Evolutionary conservation across 1,284 basidiomycete species (phyloP), one percentile per base, ranked within the genome.

Genomic region (Waitea zeae): DNA sequence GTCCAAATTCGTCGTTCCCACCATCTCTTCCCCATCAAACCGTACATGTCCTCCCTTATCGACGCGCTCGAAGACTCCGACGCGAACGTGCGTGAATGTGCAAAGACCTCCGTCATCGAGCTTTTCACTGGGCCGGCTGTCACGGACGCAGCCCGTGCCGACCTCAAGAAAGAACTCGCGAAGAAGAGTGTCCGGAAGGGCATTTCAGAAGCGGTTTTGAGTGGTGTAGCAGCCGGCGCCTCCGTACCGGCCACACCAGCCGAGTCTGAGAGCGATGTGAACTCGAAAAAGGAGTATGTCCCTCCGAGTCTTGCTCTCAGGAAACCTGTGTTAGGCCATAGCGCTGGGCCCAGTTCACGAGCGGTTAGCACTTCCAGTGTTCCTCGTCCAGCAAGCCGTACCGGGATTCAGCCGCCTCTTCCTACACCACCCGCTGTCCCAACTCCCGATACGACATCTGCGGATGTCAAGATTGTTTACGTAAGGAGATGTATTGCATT

Each of bases 31-130:
- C 87, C 88, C 11, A 67, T 98, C 31, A 72, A 81, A 34, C 71
- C 84, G 2, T 93, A 86, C 53, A 67, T 95, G 19, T 57, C 81
- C 0, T 56, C 67, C 15, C 70, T 98, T 30, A 84, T 97, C 12
- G 82, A 78, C 36, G 61, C 78, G 29, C 64, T 98, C 15, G 84
- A 95, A 56, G 92, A 98, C 53, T 74, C 78, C 1, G 93, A 99
- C 49, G 72, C 79, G 3, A 71, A 72, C 42, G 93, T 98, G 33
- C 76, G 95, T 26, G 82, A 89, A 38, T 79, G 76, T 46, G 81
- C 93, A 1, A 69, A 78, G 34, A 63, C 70, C 45, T 79, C 87
- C 1, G 67, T 90, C 32, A 68, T 95, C 12, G 72, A 80, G 40
- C 66, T 98, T 30, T 90, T 96, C 48, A 75, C 83, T 0, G 79